phyloP scores from a whole-genome alignment of 2,329 filamentous ascomycete species.

The Hyphodiscus sp. region DNA sequence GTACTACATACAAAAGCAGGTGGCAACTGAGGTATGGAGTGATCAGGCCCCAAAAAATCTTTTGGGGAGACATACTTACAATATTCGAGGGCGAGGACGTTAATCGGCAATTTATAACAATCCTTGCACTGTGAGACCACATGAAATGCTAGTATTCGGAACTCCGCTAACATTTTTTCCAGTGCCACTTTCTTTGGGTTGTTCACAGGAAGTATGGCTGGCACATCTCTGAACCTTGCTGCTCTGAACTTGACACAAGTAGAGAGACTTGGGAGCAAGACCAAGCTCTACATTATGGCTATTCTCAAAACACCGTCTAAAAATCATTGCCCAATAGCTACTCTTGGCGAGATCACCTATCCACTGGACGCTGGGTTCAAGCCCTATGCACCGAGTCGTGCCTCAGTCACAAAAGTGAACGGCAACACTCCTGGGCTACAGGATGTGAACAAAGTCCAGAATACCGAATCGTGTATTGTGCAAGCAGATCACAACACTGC shows the following conservation, averaged over 20 bases:
- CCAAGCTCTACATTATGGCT: slow-evolving; percentile 64
- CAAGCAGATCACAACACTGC: not conserved
- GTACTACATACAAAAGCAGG: slow-evolving; percentile 50
- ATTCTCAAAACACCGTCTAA: slow-evolving; percentile 51
- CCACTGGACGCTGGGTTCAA: slow-evolving; percentile 36
- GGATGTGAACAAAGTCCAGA: not conserved
- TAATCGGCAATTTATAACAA: slow-evolving; percentile 59
- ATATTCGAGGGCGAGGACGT: slow-evolving; percentile 18
- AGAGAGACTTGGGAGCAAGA: slow-evolving; percentile 61
- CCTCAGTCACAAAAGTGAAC: slow-evolving; percentile 3
- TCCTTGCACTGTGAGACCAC: slow-evolving; percentile 52
- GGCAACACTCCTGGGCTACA: not conserved
- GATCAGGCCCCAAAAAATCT: slow-evolving; percentile 12
- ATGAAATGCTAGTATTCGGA: slow-evolving; percentile 1
- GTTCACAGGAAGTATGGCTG: slow-evolving; percentile 74
- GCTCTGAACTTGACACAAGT: slow-evolving; percentile 76
- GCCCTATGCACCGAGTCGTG: slow-evolving; percentile 1
- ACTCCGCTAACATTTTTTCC: not conserved
- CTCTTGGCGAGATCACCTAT: slow-evolving; percentile 48
- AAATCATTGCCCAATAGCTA: slow-evolving; percentile 13
- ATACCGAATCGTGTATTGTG: not conserved
- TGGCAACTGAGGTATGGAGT: slow-evolving; percentile 19
- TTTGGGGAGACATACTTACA: not conserved
- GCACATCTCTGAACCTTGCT: slow-evolving; percentile 64
- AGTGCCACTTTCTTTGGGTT: slow-evolving; percentile 64